Percentiles rank a stretch among this genome's conserved stretches.
These are phyloP conservation scores for Brettanomyces nanus DNA, from an alignment of 805 yeast species.

Conservation along the genomic window DNA sequence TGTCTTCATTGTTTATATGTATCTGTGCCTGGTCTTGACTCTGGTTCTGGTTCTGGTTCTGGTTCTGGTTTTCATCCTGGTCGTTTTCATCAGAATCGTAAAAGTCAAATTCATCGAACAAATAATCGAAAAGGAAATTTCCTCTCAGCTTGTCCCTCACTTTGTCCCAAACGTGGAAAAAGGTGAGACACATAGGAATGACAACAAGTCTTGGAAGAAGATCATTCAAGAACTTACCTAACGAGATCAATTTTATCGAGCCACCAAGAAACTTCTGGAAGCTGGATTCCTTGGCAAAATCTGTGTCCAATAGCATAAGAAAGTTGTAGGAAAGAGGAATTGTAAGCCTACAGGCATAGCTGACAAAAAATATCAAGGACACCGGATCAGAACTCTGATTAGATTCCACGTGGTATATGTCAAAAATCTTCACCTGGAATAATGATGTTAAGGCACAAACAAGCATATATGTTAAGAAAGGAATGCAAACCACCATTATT, in stretches of 20 bases:
- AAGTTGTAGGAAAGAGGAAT: conserved; percentile 79
- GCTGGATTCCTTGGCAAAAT: conserved; percentile 27
- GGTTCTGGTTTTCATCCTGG: neutral
- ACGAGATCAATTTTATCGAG: conserved; percentile 65
- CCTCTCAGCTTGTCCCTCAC: conserved; percentile 31
- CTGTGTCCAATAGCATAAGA: conserved; percentile 47
- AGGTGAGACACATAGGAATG: conserved; percentile 59
- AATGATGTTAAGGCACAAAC: conserved; percentile 58
- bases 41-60: neutral
- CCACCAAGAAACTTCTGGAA: conserved; percentile 72
- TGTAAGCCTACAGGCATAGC: conserved; percentile 73
- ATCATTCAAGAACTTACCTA: conserved; percentile 64
- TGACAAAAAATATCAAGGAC: conserved; percentile 67
- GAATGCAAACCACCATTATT: conserved; percentile 34
- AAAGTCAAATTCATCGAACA: conserved; percentile 25
- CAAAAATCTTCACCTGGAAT: conserved; percentile 61
- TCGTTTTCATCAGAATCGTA: conserved; percentile 13
- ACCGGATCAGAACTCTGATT: conserved; percentile 66
- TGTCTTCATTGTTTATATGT: neutral
- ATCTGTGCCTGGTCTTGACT: neutral
- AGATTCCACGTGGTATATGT: conserved; percentile 63
- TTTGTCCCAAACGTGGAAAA: conserved; percentile 60
- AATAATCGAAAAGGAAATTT: conserved; percentile 24
- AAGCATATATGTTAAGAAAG: conserved; percentile 58
- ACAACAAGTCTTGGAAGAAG: conserved; percentile 69